phyloP scores from a whole-genome alignment of 139 green algal species.

The Monoraphidium neglectum region DNA sequence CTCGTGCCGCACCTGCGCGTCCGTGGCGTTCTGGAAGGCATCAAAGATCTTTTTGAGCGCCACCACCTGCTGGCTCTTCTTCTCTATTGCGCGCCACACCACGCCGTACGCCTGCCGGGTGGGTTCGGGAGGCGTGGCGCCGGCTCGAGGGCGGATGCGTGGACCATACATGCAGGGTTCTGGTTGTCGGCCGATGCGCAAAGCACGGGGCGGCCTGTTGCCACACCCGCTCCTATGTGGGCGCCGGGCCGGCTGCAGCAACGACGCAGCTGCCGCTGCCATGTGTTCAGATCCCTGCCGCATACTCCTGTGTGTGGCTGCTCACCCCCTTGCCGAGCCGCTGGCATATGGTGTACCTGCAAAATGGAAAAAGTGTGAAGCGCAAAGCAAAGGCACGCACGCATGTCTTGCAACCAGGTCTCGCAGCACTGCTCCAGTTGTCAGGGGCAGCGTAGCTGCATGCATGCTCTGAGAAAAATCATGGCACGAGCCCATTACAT shows the following conservation, averaged over 20 bases:
- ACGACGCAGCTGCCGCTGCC: neutral
- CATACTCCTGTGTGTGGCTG: no score
- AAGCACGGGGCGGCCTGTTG: neutral
- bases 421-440: no score
- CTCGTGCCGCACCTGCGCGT: conserved; percentile 83
- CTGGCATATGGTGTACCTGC: conserved; percentile 85
- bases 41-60: conserved; percentile 99
- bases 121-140: neutral
- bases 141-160: neutral
- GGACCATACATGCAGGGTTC: neutral
- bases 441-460: no score
- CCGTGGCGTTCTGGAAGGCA: conserved; percentile 97
- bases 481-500: no score
- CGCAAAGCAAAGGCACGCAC: no score
- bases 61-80: conserved; percentile 81
- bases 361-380: no score
- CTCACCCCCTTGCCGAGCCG: conserved; percentile 92
- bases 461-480: no score
- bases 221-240: neutral
- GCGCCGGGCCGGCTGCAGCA: conserved; percentile 3
- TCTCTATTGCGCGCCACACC: conserved; percentile 95
- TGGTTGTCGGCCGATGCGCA: neutral
- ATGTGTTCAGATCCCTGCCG: no score
- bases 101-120: conserved; percentile 93
- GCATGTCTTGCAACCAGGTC: no score